A percentile compares a stretch with the other conserved stretches of the same genome.
These are phyloP conservation scores for Penicillium brasilianum DNA, from an alignment of 2,329 filamentous ascomycete genomes.

Conservation along the genomic window DNA sequence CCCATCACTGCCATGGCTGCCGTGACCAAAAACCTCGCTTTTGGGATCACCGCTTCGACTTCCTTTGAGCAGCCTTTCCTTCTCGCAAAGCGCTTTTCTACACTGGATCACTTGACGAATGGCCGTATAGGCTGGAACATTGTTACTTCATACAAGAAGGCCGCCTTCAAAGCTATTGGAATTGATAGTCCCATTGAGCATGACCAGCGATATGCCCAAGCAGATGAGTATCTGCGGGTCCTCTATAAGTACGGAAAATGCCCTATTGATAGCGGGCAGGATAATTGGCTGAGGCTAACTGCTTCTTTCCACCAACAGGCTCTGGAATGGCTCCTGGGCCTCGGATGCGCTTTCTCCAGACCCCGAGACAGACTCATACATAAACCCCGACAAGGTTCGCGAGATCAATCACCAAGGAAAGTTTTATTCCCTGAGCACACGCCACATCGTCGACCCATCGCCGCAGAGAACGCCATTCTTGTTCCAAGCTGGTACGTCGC, in stretches of 20 bases:
- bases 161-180: slow-evolving; percentile 67
- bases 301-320: slow-evolving; percentile 36
- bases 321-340: slow-evolving; percentile 63
- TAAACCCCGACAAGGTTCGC: slow-evolving; percentile 63
- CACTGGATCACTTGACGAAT: slow-evolving; percentile 65
- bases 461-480: slow-evolving; percentile 63
- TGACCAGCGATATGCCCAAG: slow-evolving; percentile 65
- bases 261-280: background rate
- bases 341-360: slow-evolving; percentile 63
- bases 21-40: slow-evolving; percentile 67
- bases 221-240: slow-evolving; percentile 66
- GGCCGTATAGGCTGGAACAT: slow-evolving; percentile 71
- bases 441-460: slow-evolving; percentile 60
- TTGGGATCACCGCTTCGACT: slow-evolving; percentile 67
- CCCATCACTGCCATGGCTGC: slow-evolving; percentile 70
- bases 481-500: slow-evolving; percentile 65
- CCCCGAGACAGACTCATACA: slow-evolving; percentile 60
- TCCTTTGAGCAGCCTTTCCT: slow-evolving; percentile 67
- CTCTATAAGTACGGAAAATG: slow-evolving; percentile 60
- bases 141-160: slow-evolving; percentile 67
- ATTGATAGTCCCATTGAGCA: slow-evolving; percentile 63
- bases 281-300: background rate
- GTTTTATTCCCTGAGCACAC: slow-evolving; percentile 54
- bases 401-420: slow-evolving; percentile 66
- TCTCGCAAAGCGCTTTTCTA: slow-evolving; percentile 66